Base-by-base conservation (phyloP, 2,329 filamentous ascomycete genomes). In the Aspergillus tubingensis region DNA sequence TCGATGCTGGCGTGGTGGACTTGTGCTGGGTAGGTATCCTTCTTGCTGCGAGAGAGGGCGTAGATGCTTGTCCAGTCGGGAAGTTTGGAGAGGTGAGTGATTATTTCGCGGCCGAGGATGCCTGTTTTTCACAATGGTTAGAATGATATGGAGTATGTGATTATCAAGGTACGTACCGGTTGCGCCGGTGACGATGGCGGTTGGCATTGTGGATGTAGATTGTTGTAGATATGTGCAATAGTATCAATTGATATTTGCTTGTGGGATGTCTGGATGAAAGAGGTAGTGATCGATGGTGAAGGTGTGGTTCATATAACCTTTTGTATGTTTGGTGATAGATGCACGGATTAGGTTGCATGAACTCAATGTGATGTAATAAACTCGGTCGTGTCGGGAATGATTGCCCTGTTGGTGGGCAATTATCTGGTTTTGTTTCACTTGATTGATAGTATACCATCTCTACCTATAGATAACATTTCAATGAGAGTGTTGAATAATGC, bases 21-120 rank as follows among this genome's bases (percentile, higher is more conserved):
- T 43, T 75, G 77, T 0, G 71, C 61, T 1, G 74, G 63, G 52
- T 76, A 70, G 36, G 69, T 59, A 25, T 76, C 74, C 30, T 76
- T 78, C 41, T 79, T 73, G 62, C 69, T 74, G 23, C 77, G 71
- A 1, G 78, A 80, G 2, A 81, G 67, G 10, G 77, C 72, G 62
- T 79, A 72, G 30, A 80, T 68, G 4, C 69, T 79, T 4, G 67
- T 60, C 68, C 77, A 80, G 66, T 71, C 65, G 10, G 68, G 59
- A 47, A 79, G 67, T 57, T 72, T 70, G 44, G 69, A 68, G 6
- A 80, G 72, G 54, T 78, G 75, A 19, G 62, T 66, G 38, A 80
- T 73, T 41, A 80, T 79, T 43, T 76, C 76, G 23, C 73, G 72
- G 38, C 79, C 78, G 8, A 74, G 70, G 41, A 80, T 79, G 58